phyloP scores from a whole-genome alignment of 129 eudicot species.

The Lactuca sativa region DNA sequence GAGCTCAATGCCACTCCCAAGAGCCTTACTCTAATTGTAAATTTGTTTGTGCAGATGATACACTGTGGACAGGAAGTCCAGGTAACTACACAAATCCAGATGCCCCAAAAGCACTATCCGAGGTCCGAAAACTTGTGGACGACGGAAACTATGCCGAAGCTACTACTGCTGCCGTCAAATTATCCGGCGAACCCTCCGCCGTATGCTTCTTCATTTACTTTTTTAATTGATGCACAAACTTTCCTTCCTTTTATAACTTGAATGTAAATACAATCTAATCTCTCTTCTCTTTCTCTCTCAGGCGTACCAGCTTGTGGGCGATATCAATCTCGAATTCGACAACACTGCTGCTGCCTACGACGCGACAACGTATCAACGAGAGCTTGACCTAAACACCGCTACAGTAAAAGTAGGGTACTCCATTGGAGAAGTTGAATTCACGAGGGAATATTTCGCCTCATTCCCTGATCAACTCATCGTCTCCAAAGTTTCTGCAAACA shows the following conservation, averaged over 20 bases:
- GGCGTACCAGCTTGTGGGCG: conserved; percentile 65
- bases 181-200: conserved; percentile 53
- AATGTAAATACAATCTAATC: neutral
- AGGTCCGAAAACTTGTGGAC: conserved; percentile 64
- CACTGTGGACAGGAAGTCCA: conserved; percentile 68
- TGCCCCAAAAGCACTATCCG: conserved; percentile 42
- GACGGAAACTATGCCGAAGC: conserved; percentile 61
- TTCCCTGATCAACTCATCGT: conserved; percentile 69
- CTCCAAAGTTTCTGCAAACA: conserved; percentile 51
- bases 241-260: neutral
- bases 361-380: conserved; percentile 48
- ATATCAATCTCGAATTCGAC: conserved; percentile 53
- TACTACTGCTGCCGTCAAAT: conserved; percentile 47
- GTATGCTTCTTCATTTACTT: conserved; percentile 29
- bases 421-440: conserved; percentile 40
- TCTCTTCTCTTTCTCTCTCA: conserved; percentile 4
- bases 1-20: too few relatives aligned
- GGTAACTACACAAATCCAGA: conserved; percentile 56
- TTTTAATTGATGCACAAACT: neutral
- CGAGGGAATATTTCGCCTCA: conserved; percentile 60
- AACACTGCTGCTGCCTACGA: conserved; percentile 28
- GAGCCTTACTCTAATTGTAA: too few relatives aligned
- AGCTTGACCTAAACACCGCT: conserved; percentile 58
- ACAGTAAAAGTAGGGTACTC: conserved; percentile 50
- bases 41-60: conserved; percentile 48